Conservation (phyloP, 1,139 yeast species). For the Protomyces inouyei region DNA sequence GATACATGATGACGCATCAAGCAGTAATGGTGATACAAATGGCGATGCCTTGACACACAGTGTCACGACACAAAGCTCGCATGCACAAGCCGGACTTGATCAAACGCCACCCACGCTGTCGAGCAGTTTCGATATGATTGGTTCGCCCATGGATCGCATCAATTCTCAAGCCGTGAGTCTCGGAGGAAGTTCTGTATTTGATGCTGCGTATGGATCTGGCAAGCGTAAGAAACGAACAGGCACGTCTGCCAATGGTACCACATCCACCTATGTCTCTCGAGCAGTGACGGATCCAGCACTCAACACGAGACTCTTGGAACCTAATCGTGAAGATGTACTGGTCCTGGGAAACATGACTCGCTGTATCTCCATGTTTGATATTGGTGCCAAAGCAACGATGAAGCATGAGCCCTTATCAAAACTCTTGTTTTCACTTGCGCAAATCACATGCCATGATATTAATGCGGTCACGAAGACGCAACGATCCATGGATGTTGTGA, state of each 20-base stretch:
- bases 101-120: not conserved
- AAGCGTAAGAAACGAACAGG: constrained; percentile 21
- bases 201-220: not conserved
- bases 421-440: constrained; percentile 42
- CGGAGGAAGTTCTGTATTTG: constrained; percentile 16
- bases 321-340: constrained; percentile 37
- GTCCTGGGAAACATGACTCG: constrained; percentile 41
- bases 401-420: constrained; percentile 42
- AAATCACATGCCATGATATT: constrained; percentile 44
- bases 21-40: not conserved
- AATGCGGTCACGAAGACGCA: constrained; percentile 41
- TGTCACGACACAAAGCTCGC: not conserved
- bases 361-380: constrained; percentile 41
- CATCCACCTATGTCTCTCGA: constrained; percentile 42
- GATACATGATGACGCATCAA: not conserved
- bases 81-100: not conserved
- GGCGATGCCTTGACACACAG: not conserved
- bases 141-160: not conserved
- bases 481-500: constrained; percentile 46
- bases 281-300: constrained; percentile 42
- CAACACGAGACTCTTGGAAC: constrained; percentile 38
- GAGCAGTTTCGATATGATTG: not conserved
- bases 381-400: constrained; percentile 32
- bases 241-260: constrained; percentile 35
- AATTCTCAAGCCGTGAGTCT: not conserved